Percentiles rank a stretch among this genome's conserved stretches.
Evolutionary conservation across 2,329 filamentous ascomycete genomes (phyloP).

Genomic region (Pyricularia pennisetigena): DNA sequence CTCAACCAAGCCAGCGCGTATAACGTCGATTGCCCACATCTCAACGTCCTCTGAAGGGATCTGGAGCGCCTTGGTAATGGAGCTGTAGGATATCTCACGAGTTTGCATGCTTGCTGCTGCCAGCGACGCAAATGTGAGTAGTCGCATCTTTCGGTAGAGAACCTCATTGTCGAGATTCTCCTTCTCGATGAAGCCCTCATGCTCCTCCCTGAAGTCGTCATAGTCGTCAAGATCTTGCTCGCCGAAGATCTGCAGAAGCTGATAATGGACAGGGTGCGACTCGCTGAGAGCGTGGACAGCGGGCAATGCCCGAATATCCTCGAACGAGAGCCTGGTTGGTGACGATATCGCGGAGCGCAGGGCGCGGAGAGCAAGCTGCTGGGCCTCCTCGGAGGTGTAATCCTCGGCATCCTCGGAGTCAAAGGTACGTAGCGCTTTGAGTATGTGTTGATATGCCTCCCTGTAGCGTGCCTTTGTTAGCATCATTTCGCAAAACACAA

Average conservation of each 20-base stretch:
- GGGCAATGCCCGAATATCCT: conserved; percentile 72
- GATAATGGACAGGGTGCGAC: conserved; percentile 75
- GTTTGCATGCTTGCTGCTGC: conserved; percentile 69
- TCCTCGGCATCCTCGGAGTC: conserved; percentile 45
- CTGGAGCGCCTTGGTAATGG: conserved; percentile 77
- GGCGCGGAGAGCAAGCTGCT: conserved; percentile 48
- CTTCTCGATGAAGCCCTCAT: conserved; percentile 74
- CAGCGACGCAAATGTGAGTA: conserved; percentile 84
- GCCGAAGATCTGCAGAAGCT: conserved; percentile 91
- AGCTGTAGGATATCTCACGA: conserved; percentile 79
- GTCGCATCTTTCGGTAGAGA: conserved; percentile 89
- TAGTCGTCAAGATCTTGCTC: conserved; percentile 92
- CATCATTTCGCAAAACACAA: background rate
- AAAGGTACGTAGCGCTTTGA: conserved; percentile 53
- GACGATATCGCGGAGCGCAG: conserved; percentile 43
- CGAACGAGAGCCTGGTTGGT: conserved; percentile 56
- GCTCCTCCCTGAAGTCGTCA: conserved; percentile 89
- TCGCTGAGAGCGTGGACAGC: conserved; percentile 80
- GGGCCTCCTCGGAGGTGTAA: conserved; percentile 47
- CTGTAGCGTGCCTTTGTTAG: conserved; percentile 19
- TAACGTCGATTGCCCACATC: conserved; percentile 98
- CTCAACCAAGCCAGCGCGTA: conserved; percentile 89
- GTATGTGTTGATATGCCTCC: conserved; percentile 56
- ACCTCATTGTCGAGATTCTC: conserved; percentile 61
- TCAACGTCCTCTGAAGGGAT: conserved; percentile 79